Percentiles rank a stretch among this genome's conserved stretches.
Conservation (phyloP, 2,329 filamentous ascomycete genomes). For the Nemania sp. region DNA sequence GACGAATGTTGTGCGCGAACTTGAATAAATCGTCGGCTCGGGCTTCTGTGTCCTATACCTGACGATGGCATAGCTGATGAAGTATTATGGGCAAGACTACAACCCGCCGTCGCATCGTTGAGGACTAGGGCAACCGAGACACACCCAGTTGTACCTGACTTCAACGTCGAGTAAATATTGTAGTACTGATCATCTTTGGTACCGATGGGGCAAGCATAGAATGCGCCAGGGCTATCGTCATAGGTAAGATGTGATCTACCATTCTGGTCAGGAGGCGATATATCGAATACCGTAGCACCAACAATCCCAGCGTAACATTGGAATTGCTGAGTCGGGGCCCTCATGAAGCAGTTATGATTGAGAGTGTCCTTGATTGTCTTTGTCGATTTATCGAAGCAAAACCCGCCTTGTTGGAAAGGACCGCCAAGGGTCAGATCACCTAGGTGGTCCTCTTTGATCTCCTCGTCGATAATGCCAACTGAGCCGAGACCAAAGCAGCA, state of each 20-base stretch:
- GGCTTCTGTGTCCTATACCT: neutral
- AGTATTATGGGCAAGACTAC: constrained; percentile 16
- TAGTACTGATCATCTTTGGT: constrained; percentile 27
- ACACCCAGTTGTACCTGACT: constrained; percentile 30
- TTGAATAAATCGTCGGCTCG: constrained; percentile 3
- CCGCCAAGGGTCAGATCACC: constrained; percentile 35
- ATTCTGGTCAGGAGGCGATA: constrained; percentile 18
- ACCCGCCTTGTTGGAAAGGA: constrained; percentile 35
- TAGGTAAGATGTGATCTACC: constrained; percentile 34
- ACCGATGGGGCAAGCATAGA: constrained; percentile 34
- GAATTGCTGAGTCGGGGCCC: constrained; percentile 32
- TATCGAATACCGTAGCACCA: constrained; percentile 33
- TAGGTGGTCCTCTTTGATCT: constrained; percentile 32
- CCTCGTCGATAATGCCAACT: constrained; percentile 30
- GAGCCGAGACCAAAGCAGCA: constrained; percentile 38
- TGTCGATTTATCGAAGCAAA: constrained; percentile 32
- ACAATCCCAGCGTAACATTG: constrained; percentile 34
- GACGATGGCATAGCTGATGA: neutral
- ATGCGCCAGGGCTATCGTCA: constrained; percentile 28
- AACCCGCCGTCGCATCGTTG: constrained; percentile 24
- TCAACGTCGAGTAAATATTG: constrained; percentile 32
- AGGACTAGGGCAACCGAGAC: constrained; percentile 31
- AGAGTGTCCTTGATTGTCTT: constrained; percentile 33
- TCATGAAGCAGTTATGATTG: constrained; percentile 37
- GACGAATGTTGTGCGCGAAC: neutral